Evolutionary conservation across 495 filamentous ascomycete species (phyloP), one percentile per base, ranked within the genome.

Genomic region (Geopyxis carbonaria): DNA sequence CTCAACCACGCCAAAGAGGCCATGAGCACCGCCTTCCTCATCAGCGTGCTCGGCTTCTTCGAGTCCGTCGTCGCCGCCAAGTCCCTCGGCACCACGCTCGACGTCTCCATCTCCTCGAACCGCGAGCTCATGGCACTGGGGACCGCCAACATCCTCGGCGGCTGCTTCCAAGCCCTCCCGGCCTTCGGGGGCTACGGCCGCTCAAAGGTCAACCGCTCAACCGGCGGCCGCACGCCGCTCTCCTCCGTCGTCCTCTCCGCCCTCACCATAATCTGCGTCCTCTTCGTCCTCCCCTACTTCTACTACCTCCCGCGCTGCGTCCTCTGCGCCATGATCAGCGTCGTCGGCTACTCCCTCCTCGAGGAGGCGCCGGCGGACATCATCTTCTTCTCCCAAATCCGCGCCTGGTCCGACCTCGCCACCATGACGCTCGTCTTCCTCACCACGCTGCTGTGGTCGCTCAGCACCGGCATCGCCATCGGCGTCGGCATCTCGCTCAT

Each of bases 11-110:
- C 93, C 29, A 73, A 75, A n/a, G 77, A 85, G 39, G 78, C 84
- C 10, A 76, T 93, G 68, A 75, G 79, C 42, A 94, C 91, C 1
- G 77, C 89, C 0, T 92, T 99, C 48, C 64, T 95, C 22, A 94
- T 99, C 40, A 82, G 85, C 3, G 65, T 99, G 15, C 72, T 99
- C 5, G 89, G 89, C 14, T 99, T 99, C 65, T 99, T 99, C 49
- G 89, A 99, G 63, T 92, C 82, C 19, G 92, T 85, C 0, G 84
- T 99, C n/a, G 89, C 89, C 0, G 91, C 89, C 22, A 95, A 95
- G 59, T 80, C 77, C 41, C 60, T 99, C 1, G 80, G 77, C 5
- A 66, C 64, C 7, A 60, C 58, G 11, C 73, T 76, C 32, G 63
- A 65, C 14, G 58, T 61, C 13, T 62, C 75, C 22, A 65, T 95